phyloP scores from a whole-genome alignment of 2,329 filamentous ascomycete species.

The Leptographium wingfieldii region DNA sequence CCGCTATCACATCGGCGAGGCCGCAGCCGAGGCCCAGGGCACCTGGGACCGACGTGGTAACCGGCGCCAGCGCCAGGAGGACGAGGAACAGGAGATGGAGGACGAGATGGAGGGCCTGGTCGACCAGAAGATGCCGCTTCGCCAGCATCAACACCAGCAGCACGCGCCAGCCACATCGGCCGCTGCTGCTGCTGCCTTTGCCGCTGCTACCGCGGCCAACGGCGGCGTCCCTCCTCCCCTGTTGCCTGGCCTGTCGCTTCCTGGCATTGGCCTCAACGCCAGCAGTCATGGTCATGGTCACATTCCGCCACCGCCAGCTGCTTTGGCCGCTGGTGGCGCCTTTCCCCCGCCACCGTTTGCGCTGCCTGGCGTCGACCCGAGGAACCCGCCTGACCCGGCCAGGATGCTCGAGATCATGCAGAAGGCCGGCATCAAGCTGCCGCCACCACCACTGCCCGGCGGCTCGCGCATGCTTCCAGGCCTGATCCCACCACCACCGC shows the following conservation, averaged over 20 bases:
- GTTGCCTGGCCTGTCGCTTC: conserved; percentile 49
- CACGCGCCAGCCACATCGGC: not conserved
- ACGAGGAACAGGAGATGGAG: conserved; percentile 86
- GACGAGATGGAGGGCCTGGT: conserved; percentile 88
- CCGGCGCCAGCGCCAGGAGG: conserved; percentile 69
- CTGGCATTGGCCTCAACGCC: conserved; percentile 31
- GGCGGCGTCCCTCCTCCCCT: conserved; percentile 12
- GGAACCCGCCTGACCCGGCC: conserved; percentile 47
- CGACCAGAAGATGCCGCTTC: conserved; percentile 71
- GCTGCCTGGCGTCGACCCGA: conserved; percentile 43
- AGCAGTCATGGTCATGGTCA: not conserved
- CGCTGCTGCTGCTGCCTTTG: conserved; percentile 3
- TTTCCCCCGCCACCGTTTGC: conserved; percentile 31
- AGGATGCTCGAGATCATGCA: conserved; percentile 53
- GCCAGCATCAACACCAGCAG: conserved; percentile 21
- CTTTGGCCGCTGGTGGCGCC: conserved; percentile 27
- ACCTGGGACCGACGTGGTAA: conserved; percentile 78
- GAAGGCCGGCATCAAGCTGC: conserved; percentile 49
- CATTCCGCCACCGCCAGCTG: conserved; percentile 29
- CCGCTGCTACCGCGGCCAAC: conserved; percentile 29
- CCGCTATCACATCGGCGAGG: conserved; percentile 88
- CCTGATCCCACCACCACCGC: conserved; percentile 30
- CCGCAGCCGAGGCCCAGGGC: conserved; percentile 86
- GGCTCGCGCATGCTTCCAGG: conserved; percentile 32
- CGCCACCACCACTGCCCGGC: conserved; percentile 34